phyloP scores from a whole-genome alignment of 345 rosid species.

The Citrus inodora region DNA sequence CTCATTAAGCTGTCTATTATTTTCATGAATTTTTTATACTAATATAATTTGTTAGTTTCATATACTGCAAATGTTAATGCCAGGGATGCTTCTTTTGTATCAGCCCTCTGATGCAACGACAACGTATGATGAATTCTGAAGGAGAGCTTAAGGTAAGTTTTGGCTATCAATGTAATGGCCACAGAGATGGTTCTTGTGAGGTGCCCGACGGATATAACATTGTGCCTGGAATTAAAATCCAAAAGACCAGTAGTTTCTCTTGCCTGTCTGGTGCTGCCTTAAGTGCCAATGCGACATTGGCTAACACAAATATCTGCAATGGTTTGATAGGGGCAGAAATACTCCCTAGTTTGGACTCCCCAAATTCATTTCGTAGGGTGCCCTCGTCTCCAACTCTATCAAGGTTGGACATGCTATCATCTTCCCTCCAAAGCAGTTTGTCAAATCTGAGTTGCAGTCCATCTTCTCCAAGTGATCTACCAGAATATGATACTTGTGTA shows the following conservation, averaged over 20 bases:
- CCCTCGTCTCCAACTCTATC: constrained; percentile 75
- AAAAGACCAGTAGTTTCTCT: constrained; percentile 71
- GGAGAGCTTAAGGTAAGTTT: constrained; percentile 87
- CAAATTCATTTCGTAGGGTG: constrained; percentile 73
- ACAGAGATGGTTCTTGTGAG: constrained; percentile 19
- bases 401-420: constrained; percentile 78
- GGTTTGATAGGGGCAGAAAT: constrained; percentile 87
- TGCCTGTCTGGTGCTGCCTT: constrained; percentile 96
- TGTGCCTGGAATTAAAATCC: constrained; percentile 40
- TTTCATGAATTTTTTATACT: neutral
- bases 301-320: constrained; percentile 89
- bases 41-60: neutral
- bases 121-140: constrained; percentile 37
- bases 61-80: neutral
- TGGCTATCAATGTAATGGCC: constrained; percentile 75
- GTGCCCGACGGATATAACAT: constrained; percentile 29
- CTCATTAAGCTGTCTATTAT: neutral
- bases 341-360: constrained; percentile 84
- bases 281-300: constrained; percentile 95
- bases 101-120: constrained; percentile 44
- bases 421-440: constrained; percentile 79
- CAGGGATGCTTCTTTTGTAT: constrained; percentile 15
- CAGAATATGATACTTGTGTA: constrained; percentile 59
- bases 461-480: constrained; percentile 50
- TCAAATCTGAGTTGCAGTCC: constrained; percentile 86